Evolutionary conservation across 306 rosid species (phyloP).

Genomic region (Vachellia pachyceras): DNA sequence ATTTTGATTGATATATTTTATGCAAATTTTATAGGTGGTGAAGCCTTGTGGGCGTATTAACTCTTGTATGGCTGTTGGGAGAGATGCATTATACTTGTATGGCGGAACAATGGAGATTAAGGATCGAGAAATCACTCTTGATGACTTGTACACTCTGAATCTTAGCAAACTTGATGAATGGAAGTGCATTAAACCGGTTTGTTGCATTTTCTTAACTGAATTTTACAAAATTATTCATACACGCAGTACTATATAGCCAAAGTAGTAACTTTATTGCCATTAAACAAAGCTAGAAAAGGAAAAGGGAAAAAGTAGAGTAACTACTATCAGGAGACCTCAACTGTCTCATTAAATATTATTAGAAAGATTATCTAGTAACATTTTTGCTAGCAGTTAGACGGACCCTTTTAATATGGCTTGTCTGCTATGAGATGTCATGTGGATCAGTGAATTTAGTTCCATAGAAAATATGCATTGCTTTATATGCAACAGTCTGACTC

Average conservation of each 20-base stretch:
- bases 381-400: background rate
- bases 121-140: constrained; percentile 91
- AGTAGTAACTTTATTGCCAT: background rate
- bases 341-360: constrained; percentile 10
- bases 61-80: constrained; percentile 87
- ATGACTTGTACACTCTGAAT: constrained; percentile 87
- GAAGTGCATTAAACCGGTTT: constrained; percentile 96
- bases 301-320: background rate
- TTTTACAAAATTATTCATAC: constrained; percentile 17
- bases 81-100: constrained; percentile 83
- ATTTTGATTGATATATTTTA: constrained; percentile 31
- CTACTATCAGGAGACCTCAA: constrained; percentile 4
- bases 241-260: constrained; percentile 1
- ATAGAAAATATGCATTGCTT: constrained; percentile 17
- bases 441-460: constrained; percentile 21
- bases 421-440: constrained; percentile 31
- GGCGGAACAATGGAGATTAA: constrained; percentile 98
- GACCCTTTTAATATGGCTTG: constrained; percentile 23
- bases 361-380: background rate
- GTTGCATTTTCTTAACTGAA: constrained; percentile 44
- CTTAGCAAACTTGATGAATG: constrained; percentile 99
- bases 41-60: constrained; percentile 99
- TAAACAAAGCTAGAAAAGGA: background rate
- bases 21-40: constrained; percentile 60
- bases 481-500: constrained; percentile 37